Conservation (phyloP, 2,329 filamentous ascomycete species). For the Pyrenochaeta sp. region DNA sequence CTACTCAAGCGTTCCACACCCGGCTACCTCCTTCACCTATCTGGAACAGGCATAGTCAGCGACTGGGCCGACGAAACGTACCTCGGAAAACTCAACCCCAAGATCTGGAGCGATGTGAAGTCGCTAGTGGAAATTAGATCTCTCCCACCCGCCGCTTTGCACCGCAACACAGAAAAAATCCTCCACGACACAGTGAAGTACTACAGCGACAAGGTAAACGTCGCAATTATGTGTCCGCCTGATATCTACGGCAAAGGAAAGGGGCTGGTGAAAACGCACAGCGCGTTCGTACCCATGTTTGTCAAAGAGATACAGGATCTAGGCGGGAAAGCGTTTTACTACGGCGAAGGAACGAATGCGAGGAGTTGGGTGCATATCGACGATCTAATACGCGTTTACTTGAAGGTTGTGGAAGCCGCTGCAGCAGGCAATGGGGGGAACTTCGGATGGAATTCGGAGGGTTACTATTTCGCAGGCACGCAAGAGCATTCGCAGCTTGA, state of each 20-base stretch:
- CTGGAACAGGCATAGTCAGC: slow-evolving; percentile 63
- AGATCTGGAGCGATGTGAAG: slow-evolving; percentile 65
- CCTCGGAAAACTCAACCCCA: slow-evolving; percentile 39
- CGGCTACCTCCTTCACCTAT: slow-evolving; percentile 61
- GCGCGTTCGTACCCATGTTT: slow-evolving; percentile 54
- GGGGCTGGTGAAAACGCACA: slow-evolving; percentile 59
- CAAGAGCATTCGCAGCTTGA: slow-evolving; percentile 46
- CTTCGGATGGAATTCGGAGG: slow-evolving; percentile 60
- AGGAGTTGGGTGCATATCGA: slow-evolving; percentile 67
- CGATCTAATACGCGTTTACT: slow-evolving; percentile 65
- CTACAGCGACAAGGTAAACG: slow-evolving; percentile 51
- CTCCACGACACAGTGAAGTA: slow-evolving; percentile 60
- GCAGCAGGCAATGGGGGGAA: slow-evolving; percentile 53
- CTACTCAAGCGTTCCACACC: slow-evolving; percentile 57
- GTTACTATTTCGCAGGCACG: slow-evolving; percentile 58
- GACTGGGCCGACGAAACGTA: slow-evolving; percentile 51
- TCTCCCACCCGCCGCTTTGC: slow-evolving; percentile 64
- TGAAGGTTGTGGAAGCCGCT: slow-evolving; percentile 64
- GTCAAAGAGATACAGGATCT: slow-evolving; percentile 46
- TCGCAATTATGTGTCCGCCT: slow-evolving; percentile 67
- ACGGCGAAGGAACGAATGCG: slow-evolving; percentile 63
- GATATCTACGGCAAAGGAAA: slow-evolving; percentile 69
- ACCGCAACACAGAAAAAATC: slow-evolving; percentile 74
- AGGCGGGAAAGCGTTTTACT: slow-evolving; percentile 59
- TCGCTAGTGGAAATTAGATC: slow-evolving; percentile 61